These are phyloP conservation scores for Metarhizium humberi DNA, from an alignment of 2,329 filamentous ascomycete species.

Conservation along the genomic window DNA sequence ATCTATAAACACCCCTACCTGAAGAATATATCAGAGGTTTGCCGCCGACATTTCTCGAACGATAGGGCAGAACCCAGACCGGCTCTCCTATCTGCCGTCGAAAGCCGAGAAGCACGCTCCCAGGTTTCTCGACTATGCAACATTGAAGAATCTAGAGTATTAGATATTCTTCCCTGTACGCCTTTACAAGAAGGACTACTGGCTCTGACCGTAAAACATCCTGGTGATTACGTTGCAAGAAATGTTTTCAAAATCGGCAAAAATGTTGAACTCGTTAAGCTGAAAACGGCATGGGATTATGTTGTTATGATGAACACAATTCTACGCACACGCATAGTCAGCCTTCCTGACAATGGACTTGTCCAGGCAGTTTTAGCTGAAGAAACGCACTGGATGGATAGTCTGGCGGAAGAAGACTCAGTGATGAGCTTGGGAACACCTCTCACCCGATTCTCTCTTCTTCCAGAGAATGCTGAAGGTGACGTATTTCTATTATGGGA, in stretches of 20 bases:
- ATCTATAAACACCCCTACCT: neutral
- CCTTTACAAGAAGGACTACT: constrained; percentile 13
- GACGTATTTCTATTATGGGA: constrained; percentile 7
- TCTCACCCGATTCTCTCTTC: constrained; percentile 6
- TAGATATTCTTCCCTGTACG: constrained; percentile 13
- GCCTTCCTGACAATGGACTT: constrained; percentile 4
- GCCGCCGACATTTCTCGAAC: neutral
- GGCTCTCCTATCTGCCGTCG: neutral
- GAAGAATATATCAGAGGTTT: neutral
- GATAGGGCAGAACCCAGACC: neutral
- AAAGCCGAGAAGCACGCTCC: neutral
- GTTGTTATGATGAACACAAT: constrained; percentile 8
- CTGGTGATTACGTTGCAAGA: constrained; percentile 9
- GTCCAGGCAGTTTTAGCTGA: constrained; percentile 8
- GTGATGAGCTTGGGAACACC: constrained; percentile 10
- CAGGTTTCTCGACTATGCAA: constrained; percentile 9
- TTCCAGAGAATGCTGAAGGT: neutral
- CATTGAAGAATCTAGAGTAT: constrained; percentile 3
- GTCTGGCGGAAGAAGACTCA: neutral
- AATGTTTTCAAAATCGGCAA: constrained; percentile 7
- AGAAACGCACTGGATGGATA: constrained; percentile 1
- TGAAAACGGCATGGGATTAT: constrained; percentile 9
- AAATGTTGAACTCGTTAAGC: constrained; percentile 3
- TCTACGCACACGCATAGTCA: constrained; percentile 7
- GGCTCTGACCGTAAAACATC: constrained; percentile 7